These are phyloP conservation scores for Mucor plumbeus DNA, from an alignment of 371 early-diverging fungal species.

Conservation along the genomic window DNA sequence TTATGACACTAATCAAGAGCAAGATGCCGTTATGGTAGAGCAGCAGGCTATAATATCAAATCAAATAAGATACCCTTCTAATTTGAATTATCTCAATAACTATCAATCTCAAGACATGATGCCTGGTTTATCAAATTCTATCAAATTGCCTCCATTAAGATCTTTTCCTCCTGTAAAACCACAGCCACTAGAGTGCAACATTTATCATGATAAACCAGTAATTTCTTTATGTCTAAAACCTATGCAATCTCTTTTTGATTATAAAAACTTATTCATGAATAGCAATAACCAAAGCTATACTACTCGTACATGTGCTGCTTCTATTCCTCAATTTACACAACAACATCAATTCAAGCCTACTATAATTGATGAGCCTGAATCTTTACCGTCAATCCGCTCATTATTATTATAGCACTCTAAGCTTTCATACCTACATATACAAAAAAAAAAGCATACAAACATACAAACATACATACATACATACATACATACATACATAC, in stretches of 20 bases:
- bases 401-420: constrained; percentile 8
- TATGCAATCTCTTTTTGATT: constrained; percentile 9
- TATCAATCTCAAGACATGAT: not conserved
- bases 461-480: not conserved
- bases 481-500: not conserved
- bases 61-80: not conserved
- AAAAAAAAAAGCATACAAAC: not conserved
- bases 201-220: not conserved
- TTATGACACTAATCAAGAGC: constrained; percentile 1
- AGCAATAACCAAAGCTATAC: not conserved
- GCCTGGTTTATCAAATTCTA: not conserved
- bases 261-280: not conserved
- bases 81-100: not conserved
- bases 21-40: not conserved
- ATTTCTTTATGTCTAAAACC: not conserved
- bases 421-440: not conserved
- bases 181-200: constrained; percentile 18
- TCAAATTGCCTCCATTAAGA: constrained; percentile 14
- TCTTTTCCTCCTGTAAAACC: constrained; percentile 5
- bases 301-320: not conserved
- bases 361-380: not conserved
- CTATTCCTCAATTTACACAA: not conserved
- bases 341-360: not conserved
- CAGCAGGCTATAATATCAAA: not conserved
- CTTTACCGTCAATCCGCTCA: constrained; percentile 23